Evolutionary conservation across 2,329 filamentous ascomycete genomes (phyloP), one percentile per base, ranked within the genome.

Genomic region (Venturiaceae sp.): DNA sequence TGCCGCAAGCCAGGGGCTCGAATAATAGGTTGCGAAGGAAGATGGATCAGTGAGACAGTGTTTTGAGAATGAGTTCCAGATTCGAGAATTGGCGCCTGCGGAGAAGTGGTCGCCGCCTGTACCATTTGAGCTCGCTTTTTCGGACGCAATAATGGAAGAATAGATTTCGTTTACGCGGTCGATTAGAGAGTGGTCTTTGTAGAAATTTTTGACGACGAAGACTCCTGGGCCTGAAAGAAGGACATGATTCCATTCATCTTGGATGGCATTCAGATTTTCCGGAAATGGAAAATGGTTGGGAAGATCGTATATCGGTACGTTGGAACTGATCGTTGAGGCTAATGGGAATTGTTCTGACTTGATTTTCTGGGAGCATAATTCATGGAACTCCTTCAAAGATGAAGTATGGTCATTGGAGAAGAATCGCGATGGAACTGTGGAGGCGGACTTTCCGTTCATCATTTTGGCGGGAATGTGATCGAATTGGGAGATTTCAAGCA

Each of bases 51-150:
- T 65, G 2, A 80, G 66, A 21, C 75, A 79, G 64, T 85, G 83
- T 65, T 86, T 86, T 62, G 77, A 77, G 68, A 85, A 83, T 0
- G 83, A 82, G 70, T 86, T 86, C 83, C 83, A 86, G 70, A 86
- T 84, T 9, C 83, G 77, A 57, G 80, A 75, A 65, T 86, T 86
- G 26, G 75, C 74, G 23, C 79, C 78, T 2, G 74, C 72, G 4
- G 75, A 69, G 1, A 82, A 81, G 67, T 86, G 86, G 64, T 86
- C 83, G 66, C 86, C 83, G 23, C 83, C 83, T 55, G 78, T 76
- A 1, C 67, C 60, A 19, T 61, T 54, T 26, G 66, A 67, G 23
- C 65, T 53, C 2, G 26, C 23, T 52, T 30, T 33, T 67, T 83
- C 77, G 9, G 65, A 63, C 3, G 69, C 66, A 66, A 83, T 80